Conservation (phyloP, 257 asterid genomes). For the Rehmannia glutinosa region DNA sequence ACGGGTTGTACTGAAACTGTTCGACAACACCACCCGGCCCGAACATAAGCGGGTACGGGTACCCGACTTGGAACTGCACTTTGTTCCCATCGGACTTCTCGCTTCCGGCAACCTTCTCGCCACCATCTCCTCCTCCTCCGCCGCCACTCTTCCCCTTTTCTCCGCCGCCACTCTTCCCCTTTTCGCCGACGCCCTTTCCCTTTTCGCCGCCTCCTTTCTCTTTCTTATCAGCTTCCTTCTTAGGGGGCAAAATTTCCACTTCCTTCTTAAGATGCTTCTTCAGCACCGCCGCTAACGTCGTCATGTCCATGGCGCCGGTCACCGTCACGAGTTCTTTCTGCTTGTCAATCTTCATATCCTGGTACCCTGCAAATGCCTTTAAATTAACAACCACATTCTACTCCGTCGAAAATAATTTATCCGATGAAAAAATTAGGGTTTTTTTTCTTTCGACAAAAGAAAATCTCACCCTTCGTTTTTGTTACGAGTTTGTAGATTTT, state of each 20-base stretch:
- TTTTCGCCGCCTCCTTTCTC: conserved; percentile 29
- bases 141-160: neutral
- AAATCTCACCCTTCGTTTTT: conserved; percentile 54
- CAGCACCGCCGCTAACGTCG: conserved; percentile 49
- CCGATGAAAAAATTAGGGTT: too few relatives aligned
- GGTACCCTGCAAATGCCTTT: conserved; percentile 70
- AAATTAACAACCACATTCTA: too few relatives aligned
- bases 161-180: neutral
- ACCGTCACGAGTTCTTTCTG: conserved; percentile 67
- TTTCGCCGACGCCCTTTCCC: conserved; percentile 18
- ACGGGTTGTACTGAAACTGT: conserved; percentile 31
- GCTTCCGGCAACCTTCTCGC: neutral
- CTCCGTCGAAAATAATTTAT: too few relatives aligned
- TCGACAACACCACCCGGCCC: conserved; percentile 31
- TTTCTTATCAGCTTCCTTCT: conserved; percentile 59
- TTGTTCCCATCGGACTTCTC: conserved; percentile 23
- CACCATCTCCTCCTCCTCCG: conserved; percentile 13
- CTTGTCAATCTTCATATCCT: conserved; percentile 53
- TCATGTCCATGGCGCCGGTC: conserved; percentile 81
- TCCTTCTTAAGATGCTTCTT: conserved; percentile 59
- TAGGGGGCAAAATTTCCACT: conserved; percentile 56
- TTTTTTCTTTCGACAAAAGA: neutral
- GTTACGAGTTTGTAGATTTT: conserved; percentile 49
- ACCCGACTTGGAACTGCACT: conserved; percentile 21
- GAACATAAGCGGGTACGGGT: conserved; percentile 30